A percentile compares a stretch with the other conserved stretches of the same genome.
Conservation (phyloP, 2,329 filamentous ascomycete genomes). For the Calonectria hawksworthii region DNA sequence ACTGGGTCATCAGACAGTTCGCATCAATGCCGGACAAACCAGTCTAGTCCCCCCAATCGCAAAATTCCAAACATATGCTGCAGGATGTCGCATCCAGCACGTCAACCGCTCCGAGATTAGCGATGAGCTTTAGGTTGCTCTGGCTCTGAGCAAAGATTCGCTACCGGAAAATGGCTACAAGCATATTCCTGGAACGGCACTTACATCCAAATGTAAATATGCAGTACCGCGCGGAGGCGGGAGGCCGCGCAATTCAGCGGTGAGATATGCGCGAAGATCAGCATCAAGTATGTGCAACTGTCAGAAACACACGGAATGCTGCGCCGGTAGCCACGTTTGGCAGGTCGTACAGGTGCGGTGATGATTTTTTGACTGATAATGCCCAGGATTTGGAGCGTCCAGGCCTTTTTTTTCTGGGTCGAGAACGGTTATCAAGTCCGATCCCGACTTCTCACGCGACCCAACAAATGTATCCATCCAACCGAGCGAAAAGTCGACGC, state of each 20-base stretch:
- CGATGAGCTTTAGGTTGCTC: conserved; percentile 9
- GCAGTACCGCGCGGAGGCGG: background rate
- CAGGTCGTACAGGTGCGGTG: conserved; percentile 5
- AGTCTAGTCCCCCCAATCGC: conserved; percentile 5
- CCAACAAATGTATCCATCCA: background rate
- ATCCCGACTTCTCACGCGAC: conserved; percentile 10
- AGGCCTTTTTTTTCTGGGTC: background rate
- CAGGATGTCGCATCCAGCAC: conserved; percentile 19
- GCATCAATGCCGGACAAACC: background rate
- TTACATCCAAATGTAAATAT: background rate
- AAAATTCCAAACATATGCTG: background rate
- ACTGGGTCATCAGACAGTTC: background rate
- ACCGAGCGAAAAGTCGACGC: background rate
- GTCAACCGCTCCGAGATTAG: conserved; percentile 25
- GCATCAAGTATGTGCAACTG: conserved; percentile 2
- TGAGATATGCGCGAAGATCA: conserved; percentile 17
- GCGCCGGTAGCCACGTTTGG: conserved; percentile 22
- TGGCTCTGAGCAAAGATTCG: background rate
- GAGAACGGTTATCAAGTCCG: background rate
- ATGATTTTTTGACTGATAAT: background rate
- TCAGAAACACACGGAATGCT: background rate
- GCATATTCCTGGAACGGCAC: background rate
- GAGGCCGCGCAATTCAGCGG: conserved; percentile 15
- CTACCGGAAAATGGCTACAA: background rate
- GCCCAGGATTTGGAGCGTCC: background rate